Percentiles rank a stretch among this genome's conserved stretches.
Evolutionary conservation across 106 monocot genomes (phyloP).

Genomic region (Agapanthus africanus): DNA sequence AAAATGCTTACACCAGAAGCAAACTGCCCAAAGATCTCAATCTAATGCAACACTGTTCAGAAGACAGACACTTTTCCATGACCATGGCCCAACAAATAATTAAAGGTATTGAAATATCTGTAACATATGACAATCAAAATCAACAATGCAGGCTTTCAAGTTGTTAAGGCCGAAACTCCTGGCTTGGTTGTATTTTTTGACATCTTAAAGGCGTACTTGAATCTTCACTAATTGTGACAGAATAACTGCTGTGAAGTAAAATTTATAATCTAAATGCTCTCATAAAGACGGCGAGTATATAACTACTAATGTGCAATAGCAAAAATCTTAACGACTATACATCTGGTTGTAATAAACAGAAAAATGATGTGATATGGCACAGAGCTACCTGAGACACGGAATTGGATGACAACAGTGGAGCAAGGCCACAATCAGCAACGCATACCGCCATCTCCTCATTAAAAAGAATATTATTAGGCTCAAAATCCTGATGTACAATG

Average conservation of each 20-base stretch:
- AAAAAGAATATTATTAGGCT: conserved; percentile 60
- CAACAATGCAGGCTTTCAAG: too few species aligned
- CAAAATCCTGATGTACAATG: conserved; percentile 81
- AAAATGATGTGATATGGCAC: background rate
- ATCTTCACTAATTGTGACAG: background rate
- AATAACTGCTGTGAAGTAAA: background rate
- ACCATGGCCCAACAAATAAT: too few species aligned
- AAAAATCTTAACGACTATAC: too few species aligned
- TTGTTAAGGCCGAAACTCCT: background rate
- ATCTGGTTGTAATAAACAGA: too few species aligned
- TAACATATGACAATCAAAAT: background rate
- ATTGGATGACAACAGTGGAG: conserved; percentile 45
- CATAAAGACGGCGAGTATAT: background rate
- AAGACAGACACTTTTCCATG: background rate
- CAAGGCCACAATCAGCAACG: conserved; percentile 82
- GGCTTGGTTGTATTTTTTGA: background rate
- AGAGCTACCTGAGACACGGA: conserved; percentile 70
- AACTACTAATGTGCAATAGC: background rate
- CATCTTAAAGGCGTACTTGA: background rate
- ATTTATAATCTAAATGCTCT: background rate
- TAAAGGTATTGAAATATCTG: background rate
- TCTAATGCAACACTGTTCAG: background rate
- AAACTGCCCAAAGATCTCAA: background rate
- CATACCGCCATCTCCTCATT: conserved; percentile 58
- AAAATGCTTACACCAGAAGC: background rate